These are phyloP conservation scores for Rhodotorula paludigena DNA, from an alignment of 768 basidiomycete genomes.

Conservation along the genomic window DNA sequence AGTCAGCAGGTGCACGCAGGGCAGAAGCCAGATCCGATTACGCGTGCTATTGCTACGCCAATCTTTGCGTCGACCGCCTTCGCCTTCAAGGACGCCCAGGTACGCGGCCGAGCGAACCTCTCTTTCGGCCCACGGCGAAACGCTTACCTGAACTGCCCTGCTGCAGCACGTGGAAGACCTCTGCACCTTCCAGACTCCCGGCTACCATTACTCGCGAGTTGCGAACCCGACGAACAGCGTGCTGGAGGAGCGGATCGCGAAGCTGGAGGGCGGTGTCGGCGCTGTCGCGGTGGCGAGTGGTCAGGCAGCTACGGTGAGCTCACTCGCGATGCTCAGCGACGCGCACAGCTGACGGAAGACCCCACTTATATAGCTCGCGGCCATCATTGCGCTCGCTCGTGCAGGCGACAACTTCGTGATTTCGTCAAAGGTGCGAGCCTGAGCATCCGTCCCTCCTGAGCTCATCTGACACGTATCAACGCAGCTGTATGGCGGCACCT, in stretches of 20 bases:
- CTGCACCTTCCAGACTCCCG: not conserved
- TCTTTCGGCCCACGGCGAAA: not conserved
- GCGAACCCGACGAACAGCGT: slow-evolving; percentile 51
- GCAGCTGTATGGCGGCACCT: slow-evolving; percentile 5
- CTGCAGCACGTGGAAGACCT: slow-evolving; percentile 9
- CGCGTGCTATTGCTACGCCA: not conserved
- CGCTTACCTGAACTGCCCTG: not conserved
- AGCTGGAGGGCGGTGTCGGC: slow-evolving; percentile 68
- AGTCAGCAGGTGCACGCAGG: slow-evolving; percentile 6
- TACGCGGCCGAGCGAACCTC: not conserved
- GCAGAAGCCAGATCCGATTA: not conserved
- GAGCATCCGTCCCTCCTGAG: slow-evolving; percentile 54
- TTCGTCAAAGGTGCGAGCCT: slow-evolving; percentile 52
- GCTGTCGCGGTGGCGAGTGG: slow-evolving; percentile 65
- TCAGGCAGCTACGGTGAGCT: slow-evolving; percentile 63
- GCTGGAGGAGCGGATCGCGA: slow-evolving; percentile 70
- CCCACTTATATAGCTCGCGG: not conserved
- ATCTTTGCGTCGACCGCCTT: slow-evolving; percentile 11
- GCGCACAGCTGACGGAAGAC: not conserved
- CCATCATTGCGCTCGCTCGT: slow-evolving; percentile 50
- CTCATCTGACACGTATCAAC: not conserved
- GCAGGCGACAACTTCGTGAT: slow-evolving; percentile 68
- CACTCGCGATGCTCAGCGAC: not conserved
- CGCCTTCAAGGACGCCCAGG: slow-evolving; percentile 1
- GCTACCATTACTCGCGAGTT: slow-evolving; percentile 45